Evolutionary conservation across 306 rosid species (phyloP), one percentile per base, ranked within the genome.

Genomic region (Quercus bicolor): DNA sequence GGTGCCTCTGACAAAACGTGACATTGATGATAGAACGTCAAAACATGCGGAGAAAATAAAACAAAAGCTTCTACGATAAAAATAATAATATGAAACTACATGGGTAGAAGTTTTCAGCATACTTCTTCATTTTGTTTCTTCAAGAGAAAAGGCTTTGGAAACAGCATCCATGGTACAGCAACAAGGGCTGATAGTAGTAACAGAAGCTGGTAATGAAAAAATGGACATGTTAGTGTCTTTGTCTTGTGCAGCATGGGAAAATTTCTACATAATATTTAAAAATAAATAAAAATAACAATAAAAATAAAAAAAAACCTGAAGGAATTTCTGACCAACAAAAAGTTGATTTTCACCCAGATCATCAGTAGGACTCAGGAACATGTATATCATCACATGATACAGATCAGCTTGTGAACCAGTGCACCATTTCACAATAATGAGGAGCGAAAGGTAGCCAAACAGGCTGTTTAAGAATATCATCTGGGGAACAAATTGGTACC

Each of bases 91-190:
- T 64, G 20, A 64, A 64, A 64, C 31, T 7, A 31, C 45, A 16
- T 16, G 20, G 43, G n/a, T 16, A 28, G 33, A 29, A 64, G 12
- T 64, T 61, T 64, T 29, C 12, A 2, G 79, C 87, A 78, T 88
- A 95, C 99, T 72, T 83, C 89, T 86, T 92, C 79, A 26, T 91
- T 87, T 81, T 95, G 99, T 81, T 77, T 93, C 94, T 91, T 95
- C 93, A 95, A 86, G 62, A 95, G 89, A 81, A 95, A 92, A 70
- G 99, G 99, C 82, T 95, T 95, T 31, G 99, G 99, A 72, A 95
- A 72, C 70, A 95, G 90, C 99, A 95, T 95, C 98, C 99, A 95
- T 73, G 99, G 99, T 53, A 95, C 99, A 66, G 98, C 77, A 48
- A 95, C 87, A 77, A 90, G 51, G 45, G 99, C 98, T 84, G 88